Conservation (phyloP, 1,284 basidiomycete species). For the Kwoniella shivajii region DNA sequence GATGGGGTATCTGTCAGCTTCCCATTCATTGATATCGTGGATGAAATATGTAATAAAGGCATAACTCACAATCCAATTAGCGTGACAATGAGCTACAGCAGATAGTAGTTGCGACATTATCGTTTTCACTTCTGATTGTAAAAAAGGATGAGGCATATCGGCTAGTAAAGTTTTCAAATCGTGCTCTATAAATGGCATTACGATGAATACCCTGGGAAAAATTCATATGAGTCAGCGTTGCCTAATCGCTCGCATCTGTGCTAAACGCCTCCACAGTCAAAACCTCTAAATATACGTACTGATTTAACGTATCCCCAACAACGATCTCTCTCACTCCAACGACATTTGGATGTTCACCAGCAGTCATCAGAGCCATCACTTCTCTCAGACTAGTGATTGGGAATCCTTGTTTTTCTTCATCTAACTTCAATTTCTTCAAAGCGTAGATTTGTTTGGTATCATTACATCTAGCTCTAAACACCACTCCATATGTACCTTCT, state of each 20-base stretch:
- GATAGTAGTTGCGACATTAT: slow-evolving; percentile 91
- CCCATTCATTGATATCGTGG: not conserved
- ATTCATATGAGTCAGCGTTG: not conserved
- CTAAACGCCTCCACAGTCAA: not conserved
- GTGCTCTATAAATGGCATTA: slow-evolving; percentile 99
- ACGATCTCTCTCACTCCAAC: slow-evolving; percentile 95
- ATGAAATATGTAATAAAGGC: not conserved
- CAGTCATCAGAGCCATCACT: slow-evolving; percentile 89
- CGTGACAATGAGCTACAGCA: slow-evolving; percentile 88
- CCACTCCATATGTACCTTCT: slow-evolving; percentile 97
- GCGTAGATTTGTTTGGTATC: slow-evolving; percentile 93
- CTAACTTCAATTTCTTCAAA: slow-evolving; percentile 96
- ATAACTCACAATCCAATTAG: slow-evolving; percentile 76
- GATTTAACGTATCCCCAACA: slow-evolving; percentile 97
- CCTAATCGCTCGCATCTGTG: not conserved
- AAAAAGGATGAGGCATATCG: slow-evolving; percentile 89
- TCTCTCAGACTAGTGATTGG: slow-evolving; percentile 96
- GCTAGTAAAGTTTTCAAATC: slow-evolving; percentile 94
- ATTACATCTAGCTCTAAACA: slow-evolving; percentile 92
- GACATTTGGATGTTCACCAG: slow-evolving; percentile 85
- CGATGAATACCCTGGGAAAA: slow-evolving; percentile 84
- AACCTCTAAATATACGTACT: slow-evolving; percentile 65
- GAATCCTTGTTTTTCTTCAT: slow-evolving; percentile 97
- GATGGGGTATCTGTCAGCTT: not conserved
- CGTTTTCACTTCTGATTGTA: slow-evolving; percentile 98